These are phyloP conservation scores for Thelonectria rubi DNA, from an alignment of 2,329 filamentous ascomycete species.

Conservation along the genomic window DNA sequence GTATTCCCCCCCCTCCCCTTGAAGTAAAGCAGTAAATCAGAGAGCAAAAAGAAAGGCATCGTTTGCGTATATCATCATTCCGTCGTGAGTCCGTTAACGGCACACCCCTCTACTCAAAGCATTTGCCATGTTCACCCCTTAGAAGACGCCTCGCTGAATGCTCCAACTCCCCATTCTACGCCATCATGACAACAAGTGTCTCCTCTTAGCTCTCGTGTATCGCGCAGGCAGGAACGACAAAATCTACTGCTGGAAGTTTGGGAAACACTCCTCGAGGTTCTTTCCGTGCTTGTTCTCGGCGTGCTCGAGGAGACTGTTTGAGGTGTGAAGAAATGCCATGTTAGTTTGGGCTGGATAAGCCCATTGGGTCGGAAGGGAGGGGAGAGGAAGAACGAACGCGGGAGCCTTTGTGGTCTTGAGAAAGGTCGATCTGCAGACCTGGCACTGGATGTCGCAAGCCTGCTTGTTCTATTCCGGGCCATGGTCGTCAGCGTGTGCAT, in stretches of 20 bases:
- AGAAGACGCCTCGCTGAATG: conserved; percentile 24
- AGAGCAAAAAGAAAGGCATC: conserved; percentile 16
- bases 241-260: conserved; percentile 50
- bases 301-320: conserved; percentile 71
- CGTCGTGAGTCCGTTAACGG: conserved; percentile 21
- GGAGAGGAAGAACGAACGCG: conserved; percentile 69
- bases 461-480: conserved; percentile 67
- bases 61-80: conserved; percentile 19
- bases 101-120: conserved; percentile 4
- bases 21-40: conserved; percentile 16
- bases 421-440: conserved; percentile 80
- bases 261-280: conserved; percentile 76
- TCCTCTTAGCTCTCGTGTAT: neutral
- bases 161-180: conserved; percentile 17
- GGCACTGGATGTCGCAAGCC: conserved; percentile 80
- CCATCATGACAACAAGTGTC: conserved; percentile 15
- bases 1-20: conserved; percentile 7
- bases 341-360: conserved; percentile 24
- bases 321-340: neutral
- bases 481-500: conserved; percentile 23
- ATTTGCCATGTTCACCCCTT: conserved; percentile 2
- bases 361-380: neutral
- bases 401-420: conserved; percentile 79
- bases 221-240: neutral
- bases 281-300: conserved; percentile 82